Evolutionary conservation across 1,139 yeast genomes (phyloP).

Genomic region (Geotrichum europaeum): DNA sequence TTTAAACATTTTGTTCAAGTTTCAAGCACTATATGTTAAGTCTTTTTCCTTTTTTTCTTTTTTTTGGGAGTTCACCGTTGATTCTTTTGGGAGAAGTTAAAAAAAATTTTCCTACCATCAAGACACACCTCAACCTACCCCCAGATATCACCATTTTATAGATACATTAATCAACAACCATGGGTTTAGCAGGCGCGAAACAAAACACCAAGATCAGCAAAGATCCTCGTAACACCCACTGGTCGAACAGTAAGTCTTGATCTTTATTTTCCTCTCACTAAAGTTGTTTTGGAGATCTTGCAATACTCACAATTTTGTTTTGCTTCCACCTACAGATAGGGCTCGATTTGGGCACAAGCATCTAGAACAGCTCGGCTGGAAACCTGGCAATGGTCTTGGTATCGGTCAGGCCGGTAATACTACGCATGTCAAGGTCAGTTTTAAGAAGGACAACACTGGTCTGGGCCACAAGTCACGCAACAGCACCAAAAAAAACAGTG

Average conservation of each 20-base stretch:
- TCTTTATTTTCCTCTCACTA: neutral
- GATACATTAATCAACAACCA: slow-evolving; percentile 16
- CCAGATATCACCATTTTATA: neutral
- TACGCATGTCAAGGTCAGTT: slow-evolving; percentile 71
- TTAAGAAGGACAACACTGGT: slow-evolving; percentile 79
- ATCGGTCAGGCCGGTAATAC: slow-evolving; percentile 52
- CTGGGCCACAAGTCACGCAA: slow-evolving; percentile 63
- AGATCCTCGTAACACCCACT: slow-evolving; percentile 89
- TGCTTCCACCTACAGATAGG: slow-evolving; percentile 39
- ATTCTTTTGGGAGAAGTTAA: neutral
- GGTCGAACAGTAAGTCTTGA: slow-evolving; percentile 62
- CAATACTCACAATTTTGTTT: neutral
- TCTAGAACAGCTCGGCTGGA: slow-evolving; percentile 81
- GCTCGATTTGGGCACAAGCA: slow-evolving; percentile 84
- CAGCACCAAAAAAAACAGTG: slow-evolving; percentile 35
- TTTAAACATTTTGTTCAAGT: neutral
- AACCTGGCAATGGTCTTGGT: slow-evolving; percentile 86
- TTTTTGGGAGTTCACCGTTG: neutral
- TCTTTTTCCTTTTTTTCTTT: neutral
- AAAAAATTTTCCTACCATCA: neutral
- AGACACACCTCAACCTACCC: neutral
- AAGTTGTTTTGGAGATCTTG: neutral
- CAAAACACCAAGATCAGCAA: slow-evolving; percentile 79
- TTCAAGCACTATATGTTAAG: neutral
- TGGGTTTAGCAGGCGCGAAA: slow-evolving; percentile 89